Percentiles rank a stretch among this genome's conserved stretches.
phyloP scores from a whole-genome alignment of 2,329 filamentous ascomycete species.

The Aphanoascus verrucosus region DNA sequence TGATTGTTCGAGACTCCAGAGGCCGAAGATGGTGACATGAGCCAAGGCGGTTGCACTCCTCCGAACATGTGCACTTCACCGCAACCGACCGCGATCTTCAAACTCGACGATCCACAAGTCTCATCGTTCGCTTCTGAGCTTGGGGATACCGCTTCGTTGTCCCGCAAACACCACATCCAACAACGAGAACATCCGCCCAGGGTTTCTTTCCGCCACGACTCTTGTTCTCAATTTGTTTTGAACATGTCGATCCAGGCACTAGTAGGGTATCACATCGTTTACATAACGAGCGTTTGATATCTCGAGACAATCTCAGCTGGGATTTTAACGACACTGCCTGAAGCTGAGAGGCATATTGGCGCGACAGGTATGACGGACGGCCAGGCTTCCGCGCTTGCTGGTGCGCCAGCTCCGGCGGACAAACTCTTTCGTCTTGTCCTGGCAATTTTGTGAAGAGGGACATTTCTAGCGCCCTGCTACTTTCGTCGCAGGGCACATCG shows the following conservation, averaged over 20 bases:
- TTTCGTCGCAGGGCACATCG: background rate
- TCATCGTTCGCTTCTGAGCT: constrained; percentile 26
- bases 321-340: constrained; percentile 66
- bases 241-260: constrained; percentile 58
- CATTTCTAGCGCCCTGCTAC: no score
- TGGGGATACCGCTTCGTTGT: constrained; percentile 59
- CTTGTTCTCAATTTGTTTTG: constrained; percentile 58
- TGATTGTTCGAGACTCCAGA: no score
- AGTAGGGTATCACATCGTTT: constrained; percentile 72
- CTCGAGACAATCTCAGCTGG: constrained; percentile 61
- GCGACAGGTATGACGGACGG: constrained; percentile 22
- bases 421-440: background rate
- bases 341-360: constrained; percentile 55
- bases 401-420: background rate
- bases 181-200: constrained; percentile 72
- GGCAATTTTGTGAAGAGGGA: background rate
- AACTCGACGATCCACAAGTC: constrained; percentile 22
- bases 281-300: constrained; percentile 71
- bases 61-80: no score
- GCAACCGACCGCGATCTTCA: no score
- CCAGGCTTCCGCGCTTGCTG: background rate
- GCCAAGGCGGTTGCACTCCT: no score
- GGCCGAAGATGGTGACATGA: no score
- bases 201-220: constrained; percentile 68
- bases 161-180: constrained; percentile 60